Base-by-base conservation (phyloP, 2,329 filamentous ascomycete species). In the Lachnellula subtilissima region DNA sequence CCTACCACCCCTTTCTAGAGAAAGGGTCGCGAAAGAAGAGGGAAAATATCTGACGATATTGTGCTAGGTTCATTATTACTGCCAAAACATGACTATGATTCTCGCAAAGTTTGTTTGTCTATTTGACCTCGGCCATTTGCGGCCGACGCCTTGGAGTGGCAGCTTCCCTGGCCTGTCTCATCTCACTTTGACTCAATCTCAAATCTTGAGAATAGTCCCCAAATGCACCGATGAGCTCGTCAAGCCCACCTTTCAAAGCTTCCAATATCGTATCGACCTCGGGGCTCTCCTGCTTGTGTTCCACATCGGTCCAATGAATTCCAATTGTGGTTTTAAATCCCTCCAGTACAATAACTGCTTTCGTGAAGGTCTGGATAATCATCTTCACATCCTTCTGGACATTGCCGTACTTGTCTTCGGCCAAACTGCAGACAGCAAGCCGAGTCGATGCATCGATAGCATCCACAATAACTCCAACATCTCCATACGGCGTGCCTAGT, bases 331-430 rank as follows among this genome's bases (percentile, higher is more conserved):
- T 70, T 61, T 84, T 78, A 67, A 95, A 91, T 1, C 69, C 73
- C 65, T 96, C 87, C 3, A 96, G 75, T 62, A 84, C 84, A 53
- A 76, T 79, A 54, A 91, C 85, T 0, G 88, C 84, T 0, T 71
- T 64, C 0, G 89, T 92, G 58, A 95, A 82, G 1, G 84, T 83
- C 48, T 87, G 82, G 50, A 97, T 83, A 55, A 96, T 86, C 49
- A 74, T 74, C 1, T 88, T 83, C 2, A 97, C 84, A 61, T 94
- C 89, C 45, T 85, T 79, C 62, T 95, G 87, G n/a, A 95, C 93
- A 64, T 89, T 88, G 14, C 93, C 93, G 67, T 85, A 94, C 48
- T 81, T 80, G 69, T 97, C 93, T 71, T 97, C 92, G 3, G 77
- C 76, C 53, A 97, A 73, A 71, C 88, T 93, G 59, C 82, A 81